These are phyloP conservation scores for Oryza rufipogon DNA, from an alignment of 176 grass and related monocot genomes.

Conservation along the genomic window DNA sequence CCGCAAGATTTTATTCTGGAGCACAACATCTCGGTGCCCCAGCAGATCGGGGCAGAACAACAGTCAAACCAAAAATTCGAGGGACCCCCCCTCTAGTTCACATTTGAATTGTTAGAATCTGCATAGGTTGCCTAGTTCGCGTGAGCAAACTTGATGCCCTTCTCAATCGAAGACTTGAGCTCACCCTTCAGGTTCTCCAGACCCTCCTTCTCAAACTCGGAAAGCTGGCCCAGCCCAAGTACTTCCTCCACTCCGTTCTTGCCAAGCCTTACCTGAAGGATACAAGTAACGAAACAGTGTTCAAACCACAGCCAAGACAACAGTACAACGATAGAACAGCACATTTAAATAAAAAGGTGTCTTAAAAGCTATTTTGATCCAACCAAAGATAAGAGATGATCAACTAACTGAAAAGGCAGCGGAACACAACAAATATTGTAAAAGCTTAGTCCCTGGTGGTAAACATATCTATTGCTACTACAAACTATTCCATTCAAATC, in stretches of 20 bases:
- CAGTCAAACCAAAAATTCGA: constrained; percentile 39
- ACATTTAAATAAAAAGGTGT: background rate
- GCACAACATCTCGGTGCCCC: constrained; percentile 8
- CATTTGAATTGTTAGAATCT: constrained; percentile 24
- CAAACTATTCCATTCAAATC: background rate
- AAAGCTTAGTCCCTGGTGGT: background rate
- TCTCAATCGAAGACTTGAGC: constrained; percentile 88
- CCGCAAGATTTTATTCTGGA: constrained; percentile 39
- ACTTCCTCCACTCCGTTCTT: constrained; percentile 85
- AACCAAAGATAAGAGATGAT: background rate
- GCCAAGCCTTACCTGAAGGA: constrained; percentile 73
- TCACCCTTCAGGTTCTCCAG: constrained; percentile 79
- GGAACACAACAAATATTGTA: background rate
- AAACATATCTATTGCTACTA: background rate
- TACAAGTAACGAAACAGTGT: background rate
- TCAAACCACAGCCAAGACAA: background rate
- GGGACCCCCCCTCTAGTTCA: background rate
- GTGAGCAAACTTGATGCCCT: constrained; percentile 70
- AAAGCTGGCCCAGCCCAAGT: constrained; percentile 48
- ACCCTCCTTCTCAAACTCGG: constrained; percentile 59
- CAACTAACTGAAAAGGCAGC: background rate
- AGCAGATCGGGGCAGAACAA: background rate
- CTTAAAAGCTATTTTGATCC: background rate
- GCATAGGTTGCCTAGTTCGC: constrained; percentile 21
- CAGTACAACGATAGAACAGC: background rate